Percentiles rank a stretch among this genome's conserved stretches.
Conservation (phyloP, 805 yeast genomes). For the Kuraishia borneana region DNA sequence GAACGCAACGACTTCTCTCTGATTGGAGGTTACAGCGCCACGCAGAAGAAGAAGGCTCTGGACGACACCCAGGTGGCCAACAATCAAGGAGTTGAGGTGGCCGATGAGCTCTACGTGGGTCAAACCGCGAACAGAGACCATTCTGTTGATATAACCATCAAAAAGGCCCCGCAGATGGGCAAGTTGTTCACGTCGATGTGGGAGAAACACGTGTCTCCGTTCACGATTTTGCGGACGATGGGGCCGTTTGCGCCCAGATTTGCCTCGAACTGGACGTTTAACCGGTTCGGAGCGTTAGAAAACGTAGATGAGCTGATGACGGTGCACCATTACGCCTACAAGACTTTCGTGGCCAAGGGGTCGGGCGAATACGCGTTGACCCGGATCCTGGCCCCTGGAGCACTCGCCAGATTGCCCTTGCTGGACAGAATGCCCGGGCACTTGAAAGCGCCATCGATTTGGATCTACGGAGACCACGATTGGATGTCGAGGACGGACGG, state of each 20-base stretch:
- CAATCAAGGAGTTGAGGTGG: slow-evolving; percentile 18
- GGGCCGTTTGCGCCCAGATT: slow-evolving; percentile 47
- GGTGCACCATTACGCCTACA: slow-evolving; percentile 44
- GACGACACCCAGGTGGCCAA: slow-evolving; percentile 8
- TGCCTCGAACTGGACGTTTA: slow-evolving; percentile 44
- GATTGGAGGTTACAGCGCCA: slow-evolving; percentile 5
- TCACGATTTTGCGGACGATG: slow-evolving; percentile 31
- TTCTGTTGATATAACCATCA: slow-evolving; percentile 10
- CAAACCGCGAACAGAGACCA: slow-evolving; percentile 5
- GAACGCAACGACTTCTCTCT: slow-evolving; percentile 50
- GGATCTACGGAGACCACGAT: slow-evolving; percentile 59
- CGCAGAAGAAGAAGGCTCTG: slow-evolving; percentile 1
- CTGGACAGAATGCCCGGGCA: slow-evolving; percentile 36
- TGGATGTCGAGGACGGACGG: slow-evolving; percentile 68
- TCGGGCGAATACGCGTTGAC: slow-evolving; percentile 60
- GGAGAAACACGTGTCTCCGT: slow-evolving; percentile 45
- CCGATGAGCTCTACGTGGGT: slow-evolving; percentile 18
- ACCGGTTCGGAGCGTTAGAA: slow-evolving; percentile 24
- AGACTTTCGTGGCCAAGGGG: slow-evolving; percentile 40
- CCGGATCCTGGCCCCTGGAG: slow-evolving; percentile 47
- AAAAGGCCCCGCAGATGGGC: slow-evolving; percentile 21
- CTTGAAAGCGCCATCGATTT: slow-evolving; percentile 31
- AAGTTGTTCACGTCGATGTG: slow-evolving; percentile 31
- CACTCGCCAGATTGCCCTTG: slow-evolving; percentile 44
- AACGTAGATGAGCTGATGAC: slow-evolving; percentile 20